phyloP scores from a whole-genome alignment of 768 basidiomycete genomes.

The Leccinum subgranulosum region DNA sequence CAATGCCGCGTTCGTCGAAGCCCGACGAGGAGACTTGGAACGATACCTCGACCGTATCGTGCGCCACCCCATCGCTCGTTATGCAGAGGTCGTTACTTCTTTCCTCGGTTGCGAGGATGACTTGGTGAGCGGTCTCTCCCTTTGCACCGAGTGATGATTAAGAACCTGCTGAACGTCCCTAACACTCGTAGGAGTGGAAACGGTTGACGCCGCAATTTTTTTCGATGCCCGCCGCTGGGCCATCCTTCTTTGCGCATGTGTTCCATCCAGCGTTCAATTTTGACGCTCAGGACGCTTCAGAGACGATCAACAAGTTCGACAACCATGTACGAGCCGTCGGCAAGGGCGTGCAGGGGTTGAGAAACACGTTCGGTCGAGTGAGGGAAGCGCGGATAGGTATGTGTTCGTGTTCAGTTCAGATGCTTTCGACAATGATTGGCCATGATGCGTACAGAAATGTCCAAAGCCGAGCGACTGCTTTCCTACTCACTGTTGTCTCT shows the following conservation, averaged over 20 bases:
- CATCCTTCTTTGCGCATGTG: conserved; percentile 73
- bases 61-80: conserved; percentile 73
- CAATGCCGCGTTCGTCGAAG: conserved; percentile 78
- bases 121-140: conserved; percentile 44
- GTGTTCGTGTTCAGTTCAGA: conserved; percentile 13
- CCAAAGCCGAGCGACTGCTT: conserved; percentile 68
- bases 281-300: conserved; percentile 67
- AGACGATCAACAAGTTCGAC: conserved; percentile 59
- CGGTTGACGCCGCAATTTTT: conserved; percentile 58
- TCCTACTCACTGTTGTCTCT: conserved; percentile 73
- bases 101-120: conserved; percentile 80
- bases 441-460: conserved; percentile 56
- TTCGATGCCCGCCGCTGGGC: conserved; percentile 62
- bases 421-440: background rate
- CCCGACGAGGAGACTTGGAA: conserved; percentile 76
- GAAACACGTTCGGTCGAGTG: conserved; percentile 57
- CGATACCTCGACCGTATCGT: conserved; percentile 69
- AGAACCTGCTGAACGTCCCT: conserved; percentile 1
- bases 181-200: conserved; percentile 61
- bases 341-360: conserved; percentile 63
- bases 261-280: conserved; percentile 86
- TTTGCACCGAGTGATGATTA: background rate
- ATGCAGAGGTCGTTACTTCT: conserved; percentile 74
- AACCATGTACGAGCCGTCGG: conserved; percentile 63
- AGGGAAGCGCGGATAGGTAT: conserved; percentile 68